Evolutionary conservation across 176 grass and related monocot species (phyloP), one percentile per base, ranked within the genome.

Genomic region (Paspalum notatum): DNA sequence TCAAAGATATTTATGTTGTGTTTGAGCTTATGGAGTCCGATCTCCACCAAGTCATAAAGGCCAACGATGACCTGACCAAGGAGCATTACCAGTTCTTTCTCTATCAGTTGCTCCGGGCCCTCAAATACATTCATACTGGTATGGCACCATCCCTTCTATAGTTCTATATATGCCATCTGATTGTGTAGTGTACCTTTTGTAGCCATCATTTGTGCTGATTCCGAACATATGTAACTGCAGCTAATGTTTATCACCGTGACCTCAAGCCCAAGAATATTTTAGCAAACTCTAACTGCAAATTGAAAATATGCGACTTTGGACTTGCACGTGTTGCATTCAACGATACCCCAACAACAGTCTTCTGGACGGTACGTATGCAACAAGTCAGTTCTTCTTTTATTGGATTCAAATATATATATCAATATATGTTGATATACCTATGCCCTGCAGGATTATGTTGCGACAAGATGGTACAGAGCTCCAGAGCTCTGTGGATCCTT

Each of bases 231-330:
- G 45, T 68, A 32, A 53, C 32, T 85, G 84, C 84, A 98, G 95
- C 96, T 74, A 99, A 75, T 86, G 96, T 99, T 59, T 99, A 93
- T 87, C 96, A 99, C 76, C 88, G 96, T 75, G 96, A 99, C 69
- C 62, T 99, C 79, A 99, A 99, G 78, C 96, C 96, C 50, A 99
- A 99, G 82, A 99, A 99, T 66, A 99, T 99, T 87, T 86, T 99
- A 86, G 96, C 96, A 17, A 99, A 99, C 81, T 88, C 96, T 24
- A 99, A 99, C 87, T 99, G 96, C 89, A 99, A 99, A 76, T 62
- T 99, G 77, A 99, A 99, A 87, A 99, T 99, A 78, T 99, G 96
- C 78, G 96, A 99, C 73, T 99, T 99, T 91, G 96, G 96, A 82
- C 76, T 99, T 72, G 92, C 96, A 67, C 91, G 96, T 66, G 96